Conservation (phyloP, 768 basidiomycete genomes). For the Cystobasidium ongulense region DNA sequence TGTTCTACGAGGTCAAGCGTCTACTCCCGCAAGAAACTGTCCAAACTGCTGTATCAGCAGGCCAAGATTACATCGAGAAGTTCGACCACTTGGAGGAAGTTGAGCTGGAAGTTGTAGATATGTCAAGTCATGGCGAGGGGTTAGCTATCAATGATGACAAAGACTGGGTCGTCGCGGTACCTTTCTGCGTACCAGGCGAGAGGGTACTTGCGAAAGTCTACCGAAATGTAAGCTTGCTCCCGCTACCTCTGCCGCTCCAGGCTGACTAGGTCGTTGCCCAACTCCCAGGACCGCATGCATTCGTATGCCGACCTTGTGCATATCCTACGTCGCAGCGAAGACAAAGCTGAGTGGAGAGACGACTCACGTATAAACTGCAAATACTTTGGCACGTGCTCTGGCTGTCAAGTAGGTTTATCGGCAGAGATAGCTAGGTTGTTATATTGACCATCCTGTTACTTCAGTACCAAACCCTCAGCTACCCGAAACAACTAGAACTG, state of each 20-base stretch:
- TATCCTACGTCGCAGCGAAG: slow-evolving; percentile 51
- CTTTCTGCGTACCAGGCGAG: slow-evolving; percentile 78
- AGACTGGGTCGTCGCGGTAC: slow-evolving; percentile 74
- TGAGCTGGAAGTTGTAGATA: slow-evolving; percentile 61
- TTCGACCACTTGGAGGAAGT: slow-evolving; percentile 53
- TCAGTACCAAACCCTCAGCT: slow-evolving; percentile 66
- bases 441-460: slow-evolving; percentile 1
- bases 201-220: slow-evolving; percentile 64
- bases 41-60: neutral
- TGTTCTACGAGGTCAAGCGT: neutral
- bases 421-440: neutral
- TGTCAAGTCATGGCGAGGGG: slow-evolving; percentile 52
- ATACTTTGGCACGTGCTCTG: slow-evolving; percentile 81
- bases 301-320: slow-evolving; percentile 68
- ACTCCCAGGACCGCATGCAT: slow-evolving; percentile 50
- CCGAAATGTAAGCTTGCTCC: slow-evolving; percentile 51
- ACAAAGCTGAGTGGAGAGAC: slow-evolving; percentile 50
- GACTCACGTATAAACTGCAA: slow-evolving; percentile 61
- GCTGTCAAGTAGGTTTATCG: slow-evolving; percentile 60
- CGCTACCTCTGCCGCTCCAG: neutral
- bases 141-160: slow-evolving; percentile 53
- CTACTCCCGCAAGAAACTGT: neutral
- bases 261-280: neutral
- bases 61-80: slow-evolving; percentile 48
- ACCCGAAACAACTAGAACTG: slow-evolving; percentile 71